Percentiles rank a stretch among this genome's conserved stretches.
phyloP scores from a whole-genome alignment of 2,329 filamentous ascomycete species.

The Cordyceps farinosa region DNA sequence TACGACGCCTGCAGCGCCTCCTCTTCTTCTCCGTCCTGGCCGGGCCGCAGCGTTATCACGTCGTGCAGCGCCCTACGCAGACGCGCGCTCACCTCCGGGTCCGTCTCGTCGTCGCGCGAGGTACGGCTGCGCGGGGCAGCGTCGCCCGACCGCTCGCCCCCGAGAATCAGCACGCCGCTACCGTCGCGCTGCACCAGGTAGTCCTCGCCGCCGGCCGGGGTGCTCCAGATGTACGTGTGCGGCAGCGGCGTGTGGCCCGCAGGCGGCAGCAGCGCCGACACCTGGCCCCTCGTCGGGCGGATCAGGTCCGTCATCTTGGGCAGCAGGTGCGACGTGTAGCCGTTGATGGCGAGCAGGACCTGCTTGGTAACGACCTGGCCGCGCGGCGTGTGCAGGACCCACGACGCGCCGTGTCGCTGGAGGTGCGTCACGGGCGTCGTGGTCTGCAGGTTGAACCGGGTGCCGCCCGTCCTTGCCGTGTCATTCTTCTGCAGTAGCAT shows the following conservation, averaged over 20 bases:
- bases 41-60: constrained; percentile 40
- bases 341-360: constrained; percentile 79
- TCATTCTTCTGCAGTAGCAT: constrained; percentile 42
- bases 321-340: constrained; percentile 73
- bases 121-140: constrained; percentile 46
- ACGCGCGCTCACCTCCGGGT: constrained; percentile 52
- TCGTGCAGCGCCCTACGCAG: constrained; percentile 45
- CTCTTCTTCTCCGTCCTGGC: constrained; percentile 34
- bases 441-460: constrained; percentile 68
- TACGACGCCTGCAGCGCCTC: constrained; percentile 49
- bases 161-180: constrained; percentile 58
- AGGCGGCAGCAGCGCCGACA: constrained; percentile 63
- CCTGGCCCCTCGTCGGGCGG: constrained; percentile 72
- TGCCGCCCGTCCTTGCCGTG: constrained; percentile 23
- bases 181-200: constrained; percentile 69
- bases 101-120: constrained; percentile 56
- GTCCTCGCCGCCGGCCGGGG: constrained; percentile 49
- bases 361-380: constrained; percentile 61
- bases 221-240: constrained; percentile 62
- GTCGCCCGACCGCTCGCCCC: constrained; percentile 62
- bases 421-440: constrained; percentile 60
- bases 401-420: constrained; percentile 39
- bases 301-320: constrained; percentile 67
- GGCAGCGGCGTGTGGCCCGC: constrained; percentile 37
- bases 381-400: constrained; percentile 64